phyloP scores from a whole-genome alignment of 306 rosid species.

The Acacia melanoxylon region DNA sequence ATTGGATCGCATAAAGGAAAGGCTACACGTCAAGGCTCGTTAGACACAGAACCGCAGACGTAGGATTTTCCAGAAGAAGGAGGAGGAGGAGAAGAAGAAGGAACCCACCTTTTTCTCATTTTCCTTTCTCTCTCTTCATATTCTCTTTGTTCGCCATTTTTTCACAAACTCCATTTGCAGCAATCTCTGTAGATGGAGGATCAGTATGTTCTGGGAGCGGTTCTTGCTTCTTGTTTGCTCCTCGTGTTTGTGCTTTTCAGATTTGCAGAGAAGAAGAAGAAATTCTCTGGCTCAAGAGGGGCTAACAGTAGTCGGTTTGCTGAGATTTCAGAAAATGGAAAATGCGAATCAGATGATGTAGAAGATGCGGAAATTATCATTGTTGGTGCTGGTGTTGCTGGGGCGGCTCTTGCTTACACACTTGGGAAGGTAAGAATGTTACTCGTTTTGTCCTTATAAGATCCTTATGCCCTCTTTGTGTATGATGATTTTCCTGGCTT shows the following conservation, averaged over 20 bases:
- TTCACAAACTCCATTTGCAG: background rate
- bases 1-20: background rate
- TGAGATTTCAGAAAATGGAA: constrained; percentile 29
- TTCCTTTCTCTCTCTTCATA: background rate
- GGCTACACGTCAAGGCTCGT: background rate
- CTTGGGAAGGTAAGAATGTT: constrained; percentile 64
- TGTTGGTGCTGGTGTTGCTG: constrained; percentile 95
- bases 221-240: constrained; percentile 47
- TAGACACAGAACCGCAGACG: background rate
- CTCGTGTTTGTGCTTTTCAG: constrained; percentile 37
- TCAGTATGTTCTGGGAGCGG: constrained; percentile 42
- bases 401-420: constrained; percentile 90
- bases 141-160: background rate
- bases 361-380: constrained; percentile 50
- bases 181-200: constrained; percentile 46
- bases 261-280: constrained; percentile 37
- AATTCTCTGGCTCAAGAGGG: constrained; percentile 14
- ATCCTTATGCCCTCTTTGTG: background rate
- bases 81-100: background rate
- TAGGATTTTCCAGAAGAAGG: background rate
- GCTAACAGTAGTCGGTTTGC: constrained; percentile 18
- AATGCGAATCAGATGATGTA: constrained; percentile 4
- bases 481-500: background rate
- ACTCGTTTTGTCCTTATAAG: background rate
- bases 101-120: background rate